Evolutionary conservation across 306 rosid genomes (phyloP).

Genomic region (Fragaria iinumae): DNA sequence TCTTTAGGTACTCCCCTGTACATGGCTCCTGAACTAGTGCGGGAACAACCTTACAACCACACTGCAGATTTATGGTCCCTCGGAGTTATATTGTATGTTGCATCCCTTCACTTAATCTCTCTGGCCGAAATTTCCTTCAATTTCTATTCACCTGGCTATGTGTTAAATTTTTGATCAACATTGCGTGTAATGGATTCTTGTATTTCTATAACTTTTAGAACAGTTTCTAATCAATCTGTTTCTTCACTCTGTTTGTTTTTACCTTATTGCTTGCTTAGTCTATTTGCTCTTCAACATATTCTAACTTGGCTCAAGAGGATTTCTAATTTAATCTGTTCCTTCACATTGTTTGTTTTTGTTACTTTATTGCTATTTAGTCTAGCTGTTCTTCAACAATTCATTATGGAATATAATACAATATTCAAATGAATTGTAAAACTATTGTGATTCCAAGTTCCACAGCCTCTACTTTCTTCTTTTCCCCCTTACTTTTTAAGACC

Average conservation of each 20-base stretch:
- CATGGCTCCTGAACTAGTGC: constrained; percentile 98
- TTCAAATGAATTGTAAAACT: neutral
- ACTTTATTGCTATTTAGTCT: neutral
- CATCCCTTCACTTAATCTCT: constrained; percentile 6
- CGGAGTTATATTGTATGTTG: constrained; percentile 86
- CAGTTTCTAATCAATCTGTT: neutral
- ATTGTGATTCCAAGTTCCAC: neutral
- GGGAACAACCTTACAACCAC: constrained; percentile 96
- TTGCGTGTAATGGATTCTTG: constrained; percentile 16
- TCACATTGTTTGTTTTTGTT: neutral
- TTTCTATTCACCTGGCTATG: constrained; percentile 13
- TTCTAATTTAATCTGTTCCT: neutral
- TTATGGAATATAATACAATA: neutral
- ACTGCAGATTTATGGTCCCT: constrained; percentile 98
- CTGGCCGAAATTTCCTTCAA: constrained; percentile 18
- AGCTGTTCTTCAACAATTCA: neutral
- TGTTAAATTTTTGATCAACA: constrained; percentile 10
- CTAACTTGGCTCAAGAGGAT: constrained; percentile 5
- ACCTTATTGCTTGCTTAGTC: neutral
- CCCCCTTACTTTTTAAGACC: constrained; percentile 24
- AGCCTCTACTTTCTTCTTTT: constrained; percentile 13
- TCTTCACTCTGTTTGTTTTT: constrained; percentile 3
- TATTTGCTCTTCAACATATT: neutral
- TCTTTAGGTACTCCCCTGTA: constrained; percentile 85
- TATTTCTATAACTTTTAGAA: neutral